Conservation (phyloP, 2,329 filamentous ascomycete genomes). For the Colletotrichum euphorbiae region DNA sequence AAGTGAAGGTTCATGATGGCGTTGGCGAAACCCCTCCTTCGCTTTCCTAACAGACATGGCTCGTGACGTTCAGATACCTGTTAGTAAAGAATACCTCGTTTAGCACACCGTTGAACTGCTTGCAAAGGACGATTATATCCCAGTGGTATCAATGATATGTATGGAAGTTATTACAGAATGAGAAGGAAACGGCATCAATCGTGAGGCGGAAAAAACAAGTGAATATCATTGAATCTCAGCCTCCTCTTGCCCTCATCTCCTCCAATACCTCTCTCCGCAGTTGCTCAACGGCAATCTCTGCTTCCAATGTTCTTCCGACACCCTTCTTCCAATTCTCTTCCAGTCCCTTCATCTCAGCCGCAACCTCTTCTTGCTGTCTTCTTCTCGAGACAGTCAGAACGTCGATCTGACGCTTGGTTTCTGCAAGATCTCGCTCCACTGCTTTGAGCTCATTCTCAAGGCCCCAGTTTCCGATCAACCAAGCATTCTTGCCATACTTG, state of each 20-base stretch:
- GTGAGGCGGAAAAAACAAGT: not conserved
- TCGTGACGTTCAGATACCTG: slow-evolving; percentile 52
- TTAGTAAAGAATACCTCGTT: slow-evolving; percentile 37
- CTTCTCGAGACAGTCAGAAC: slow-evolving; percentile 77
- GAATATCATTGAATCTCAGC: not conserved
- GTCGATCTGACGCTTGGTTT: slow-evolving; percentile 76
- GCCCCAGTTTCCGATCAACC: slow-evolving; percentile 87
- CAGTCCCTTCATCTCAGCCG: slow-evolving; percentile 77
- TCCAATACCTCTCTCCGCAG: slow-evolving; percentile 76
- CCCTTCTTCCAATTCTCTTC: slow-evolving; percentile 85
- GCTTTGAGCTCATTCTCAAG: slow-evolving; percentile 77
- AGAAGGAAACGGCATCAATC: not conserved
- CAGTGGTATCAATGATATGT: slow-evolving; percentile 28
- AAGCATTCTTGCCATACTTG: slow-evolving; percentile 86
- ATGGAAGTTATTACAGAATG: slow-evolving; percentile 1
- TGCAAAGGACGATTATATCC: not conserved
- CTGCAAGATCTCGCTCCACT: slow-evolving; percentile 81
- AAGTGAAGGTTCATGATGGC: slow-evolving; percentile 36
- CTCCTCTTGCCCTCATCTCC: slow-evolving; percentile 57
- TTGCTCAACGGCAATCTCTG: slow-evolving; percentile 84
- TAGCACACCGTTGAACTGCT: not conserved
- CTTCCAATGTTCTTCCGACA: slow-evolving; percentile 84
- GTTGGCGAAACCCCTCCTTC: slow-evolving; percentile 48
- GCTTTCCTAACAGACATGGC: slow-evolving; percentile 50
- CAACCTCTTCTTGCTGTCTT: slow-evolving; percentile 75